Evolutionary conservation across 2,329 filamentous ascomycete genomes (phyloP).

Genomic region (Penicillium fuscoglaucum): DNA sequence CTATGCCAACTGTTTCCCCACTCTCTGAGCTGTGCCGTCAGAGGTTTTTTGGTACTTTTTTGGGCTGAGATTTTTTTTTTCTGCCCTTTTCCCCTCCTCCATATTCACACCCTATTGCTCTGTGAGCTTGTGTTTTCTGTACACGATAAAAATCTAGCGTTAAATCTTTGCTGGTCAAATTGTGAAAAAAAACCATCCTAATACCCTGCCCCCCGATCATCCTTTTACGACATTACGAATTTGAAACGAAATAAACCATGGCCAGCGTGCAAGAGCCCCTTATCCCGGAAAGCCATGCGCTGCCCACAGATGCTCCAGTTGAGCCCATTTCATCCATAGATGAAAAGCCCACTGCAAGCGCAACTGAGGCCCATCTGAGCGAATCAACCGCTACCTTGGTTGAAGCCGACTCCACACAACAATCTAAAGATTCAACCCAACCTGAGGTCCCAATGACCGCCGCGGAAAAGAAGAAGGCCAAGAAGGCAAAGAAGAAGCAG

Average conservation of each 20-base stretch:
- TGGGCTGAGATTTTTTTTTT: slow-evolving; percentile 14
- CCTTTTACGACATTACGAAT: slow-evolving; percentile 24
- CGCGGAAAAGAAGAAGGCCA: slow-evolving; percentile 24
- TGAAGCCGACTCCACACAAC: not conserved
- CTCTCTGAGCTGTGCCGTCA: slow-evolving; percentile 1
- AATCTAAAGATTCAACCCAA: slow-evolving; percentile 4
- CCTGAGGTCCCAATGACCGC: slow-evolving; percentile 16
- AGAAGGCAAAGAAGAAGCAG: slow-evolving; percentile 25
- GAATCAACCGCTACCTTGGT: slow-evolving; percentile 6
- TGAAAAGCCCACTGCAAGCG: slow-evolving; percentile 5
- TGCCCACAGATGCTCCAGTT: slow-evolving; percentile 22
- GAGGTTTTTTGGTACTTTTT: not conserved
- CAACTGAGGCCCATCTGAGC: slow-evolving; percentile 2
- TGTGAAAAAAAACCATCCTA: slow-evolving; percentile 16
- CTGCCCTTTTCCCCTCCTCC: slow-evolving; percentile 17
- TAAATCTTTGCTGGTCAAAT: slow-evolving; percentile 31
- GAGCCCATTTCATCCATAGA: slow-evolving; percentile 14
- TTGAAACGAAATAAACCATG: slow-evolving; percentile 27
- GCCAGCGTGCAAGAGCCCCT: slow-evolving; percentile 10
- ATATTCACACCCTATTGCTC: slow-evolving; percentile 15
- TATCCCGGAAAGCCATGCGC: slow-evolving; percentile 15
- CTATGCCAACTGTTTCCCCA: slow-evolving; percentile 25
- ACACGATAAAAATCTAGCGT: slow-evolving; percentile 20
- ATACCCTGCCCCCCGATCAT: slow-evolving; percentile 15
- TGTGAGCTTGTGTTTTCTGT: slow-evolving; percentile 23